Conservation (phyloP, 192 early-diverging fungal genomes). For the Coemansia sp. region DNA sequence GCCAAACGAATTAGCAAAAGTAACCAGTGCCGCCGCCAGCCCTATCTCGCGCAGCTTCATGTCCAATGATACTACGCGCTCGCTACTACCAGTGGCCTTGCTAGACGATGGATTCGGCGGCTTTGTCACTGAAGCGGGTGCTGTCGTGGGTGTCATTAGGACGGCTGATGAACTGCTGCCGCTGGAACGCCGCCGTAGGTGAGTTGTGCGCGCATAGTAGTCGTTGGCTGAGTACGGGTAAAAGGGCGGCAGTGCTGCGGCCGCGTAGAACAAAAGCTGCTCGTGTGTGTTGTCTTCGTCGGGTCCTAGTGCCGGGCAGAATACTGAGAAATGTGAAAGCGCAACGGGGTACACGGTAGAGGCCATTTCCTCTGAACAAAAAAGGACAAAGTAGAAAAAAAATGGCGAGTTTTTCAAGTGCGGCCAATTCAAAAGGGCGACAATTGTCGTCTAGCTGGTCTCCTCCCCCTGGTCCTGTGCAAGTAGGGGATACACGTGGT, state of each 20-base stretch:
- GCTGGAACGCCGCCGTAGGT: conserved; percentile 29
- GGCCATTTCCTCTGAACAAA: conserved; percentile 10
- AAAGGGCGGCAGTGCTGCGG: conserved; percentile 48
- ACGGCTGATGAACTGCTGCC: conserved; percentile 17
- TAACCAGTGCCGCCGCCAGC: conserved; percentile 67
- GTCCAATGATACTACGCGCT: conserved; percentile 66
- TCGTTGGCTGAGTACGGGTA: conserved; percentile 46
- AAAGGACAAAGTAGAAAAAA: not conserved
- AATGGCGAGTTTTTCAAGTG: too few relatives aligned
- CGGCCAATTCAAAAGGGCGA: too few relatives aligned
- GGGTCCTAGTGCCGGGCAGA: conserved; percentile 65
- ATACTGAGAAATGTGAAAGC: conserved; percentile 74
- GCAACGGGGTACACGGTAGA: conserved; percentile 34
- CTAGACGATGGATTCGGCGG: not conserved
- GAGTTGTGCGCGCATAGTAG: conserved; percentile 34
- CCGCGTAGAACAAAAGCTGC: conserved; percentile 72
- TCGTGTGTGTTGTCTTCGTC: conserved; percentile 72
- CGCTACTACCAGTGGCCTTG: conserved; percentile 8
- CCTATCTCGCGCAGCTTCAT: conserved; percentile 74
- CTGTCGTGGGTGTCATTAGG: not conserved
- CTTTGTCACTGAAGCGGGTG: not conserved
- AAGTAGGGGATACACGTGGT: too few relatives aligned
- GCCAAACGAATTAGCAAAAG: conserved; percentile 56
- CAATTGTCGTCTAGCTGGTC: too few relatives aligned
- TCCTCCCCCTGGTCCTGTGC: too few relatives aligned